These are phyloP conservation scores for Piper longum DNA, from an alignment of 164 flowering plant species.

Conservation along the genomic window DNA sequence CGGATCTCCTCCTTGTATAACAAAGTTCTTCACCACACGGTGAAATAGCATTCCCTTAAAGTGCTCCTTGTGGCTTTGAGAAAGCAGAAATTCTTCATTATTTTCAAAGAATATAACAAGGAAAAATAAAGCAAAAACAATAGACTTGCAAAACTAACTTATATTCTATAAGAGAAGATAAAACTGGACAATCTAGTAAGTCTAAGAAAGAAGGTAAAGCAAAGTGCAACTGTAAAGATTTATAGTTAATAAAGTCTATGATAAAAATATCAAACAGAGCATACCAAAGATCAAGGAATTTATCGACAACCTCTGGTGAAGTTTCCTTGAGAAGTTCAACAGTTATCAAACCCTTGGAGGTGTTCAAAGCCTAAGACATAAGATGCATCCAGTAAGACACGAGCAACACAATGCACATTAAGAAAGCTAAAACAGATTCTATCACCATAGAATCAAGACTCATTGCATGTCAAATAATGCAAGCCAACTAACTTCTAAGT, in stretches of 20 bases:
- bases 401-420: too few relatives aligned
- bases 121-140: neutral
- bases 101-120: neutral
- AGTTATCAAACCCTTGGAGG: conserved; percentile 64
- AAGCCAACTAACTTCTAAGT: too few relatives aligned
- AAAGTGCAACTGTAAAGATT: too few relatives aligned
- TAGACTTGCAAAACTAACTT: neutral
- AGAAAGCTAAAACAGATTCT: too few relatives aligned
- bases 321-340: conserved; percentile 76
- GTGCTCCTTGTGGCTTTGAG: conserved; percentile 71
- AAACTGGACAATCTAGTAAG: too few relatives aligned
- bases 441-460: too few relatives aligned
- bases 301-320: conserved; percentile 75
- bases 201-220: too few relatives aligned
- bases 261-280: conserved; percentile 4
- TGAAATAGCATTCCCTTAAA: conserved; percentile 79
- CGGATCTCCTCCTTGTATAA: conserved; percentile 73
- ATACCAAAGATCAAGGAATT: conserved; percentile 66
- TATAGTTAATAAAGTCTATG: too few relatives aligned
- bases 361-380: conserved; percentile 35
- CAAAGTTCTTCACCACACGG: conserved; percentile 78
- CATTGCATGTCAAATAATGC: too few relatives aligned
- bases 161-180: neutral
- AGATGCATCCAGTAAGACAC: neutral
- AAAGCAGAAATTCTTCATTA: conserved; percentile 10